These are phyloP conservation scores for Trichoderma endophyticum DNA, from an alignment of 2,329 filamentous ascomycete species.

Conservation along the genomic window DNA sequence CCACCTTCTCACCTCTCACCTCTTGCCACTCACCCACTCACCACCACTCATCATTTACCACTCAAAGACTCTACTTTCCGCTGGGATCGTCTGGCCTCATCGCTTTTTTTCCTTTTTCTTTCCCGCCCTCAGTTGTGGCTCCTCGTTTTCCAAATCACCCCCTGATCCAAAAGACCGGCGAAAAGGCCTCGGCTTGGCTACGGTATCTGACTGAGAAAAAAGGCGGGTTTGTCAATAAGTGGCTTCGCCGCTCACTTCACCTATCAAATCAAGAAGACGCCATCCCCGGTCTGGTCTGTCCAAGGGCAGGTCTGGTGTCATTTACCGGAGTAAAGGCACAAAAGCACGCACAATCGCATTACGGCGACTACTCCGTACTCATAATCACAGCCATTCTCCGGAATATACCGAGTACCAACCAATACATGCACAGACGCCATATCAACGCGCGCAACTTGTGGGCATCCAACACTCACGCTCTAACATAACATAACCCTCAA, in stretches of 20 bases:
- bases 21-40: background rate
- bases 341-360: background rate
- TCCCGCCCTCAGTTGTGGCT: background rate
- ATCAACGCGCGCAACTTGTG: background rate
- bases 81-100: background rate
- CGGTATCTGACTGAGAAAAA: background rate
- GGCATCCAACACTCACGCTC: background rate
- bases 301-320: background rate
- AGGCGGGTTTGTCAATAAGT: conserved; percentile 1
- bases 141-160: background rate
- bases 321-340: background rate
- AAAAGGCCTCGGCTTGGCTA: background rate
- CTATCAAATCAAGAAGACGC: background rate
- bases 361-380: background rate
- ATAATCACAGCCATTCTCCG: background rate
- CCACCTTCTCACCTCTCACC: background rate
- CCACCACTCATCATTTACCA: background rate
- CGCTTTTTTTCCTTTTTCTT: background rate
- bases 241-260: conserved; percentile 6
- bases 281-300: background rate
- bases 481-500: background rate
- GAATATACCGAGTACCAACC: background rate
- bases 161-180: background rate
- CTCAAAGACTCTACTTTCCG: background rate
- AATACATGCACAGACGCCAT: background rate